Evolutionary conservation across 257 asterid species (phyloP).

Genomic region (Solanum arcanum): DNA sequence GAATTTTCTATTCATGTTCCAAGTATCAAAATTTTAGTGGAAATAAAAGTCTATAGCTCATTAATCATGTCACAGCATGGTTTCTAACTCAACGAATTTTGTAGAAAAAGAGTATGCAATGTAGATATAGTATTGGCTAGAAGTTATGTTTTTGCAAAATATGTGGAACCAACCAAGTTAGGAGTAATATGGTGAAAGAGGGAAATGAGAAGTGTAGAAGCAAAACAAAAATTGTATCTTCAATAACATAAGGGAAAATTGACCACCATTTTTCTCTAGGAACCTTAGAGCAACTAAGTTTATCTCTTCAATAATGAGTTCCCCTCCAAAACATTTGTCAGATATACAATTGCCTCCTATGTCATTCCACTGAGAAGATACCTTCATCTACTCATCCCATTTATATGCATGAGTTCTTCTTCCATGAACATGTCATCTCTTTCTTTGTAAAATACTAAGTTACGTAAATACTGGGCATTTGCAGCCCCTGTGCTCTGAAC

Average conservation of each 20-base stretch:
- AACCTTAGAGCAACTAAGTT: slow-evolving; percentile 39
- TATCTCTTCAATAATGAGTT: slow-evolving; percentile 39
- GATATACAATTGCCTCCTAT: slow-evolving; percentile 38
- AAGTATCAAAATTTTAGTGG: background rate
- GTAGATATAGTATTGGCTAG: background rate
- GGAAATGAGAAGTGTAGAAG: background rate
- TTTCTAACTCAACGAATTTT: background rate
- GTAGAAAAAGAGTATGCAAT: background rate
- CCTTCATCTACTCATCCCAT: slow-evolving; percentile 26
- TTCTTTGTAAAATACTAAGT: slow-evolving; percentile 35
- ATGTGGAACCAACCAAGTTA: background rate
- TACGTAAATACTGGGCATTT: slow-evolving; percentile 58
- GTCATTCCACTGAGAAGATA: slow-evolving; percentile 38
- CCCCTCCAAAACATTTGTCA: slow-evolving; percentile 51
- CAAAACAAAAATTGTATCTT: slow-evolving; percentile 31
- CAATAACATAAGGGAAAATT: slow-evolving; percentile 43
- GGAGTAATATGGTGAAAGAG: background rate
- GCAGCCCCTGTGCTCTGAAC: slow-evolving; percentile 77
- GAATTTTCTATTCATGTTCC: background rate
- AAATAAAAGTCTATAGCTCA: background rate
- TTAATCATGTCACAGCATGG: background rate
- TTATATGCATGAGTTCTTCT: background rate
- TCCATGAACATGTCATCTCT: background rate
- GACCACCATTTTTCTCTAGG: slow-evolving; percentile 52
- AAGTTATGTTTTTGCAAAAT: background rate